Percentiles rank a stretch among this genome's conserved stretches.
Evolutionary conservation across 345 rosid genomes (phyloP).

Genomic region (Citrus sinensis): DNA sequence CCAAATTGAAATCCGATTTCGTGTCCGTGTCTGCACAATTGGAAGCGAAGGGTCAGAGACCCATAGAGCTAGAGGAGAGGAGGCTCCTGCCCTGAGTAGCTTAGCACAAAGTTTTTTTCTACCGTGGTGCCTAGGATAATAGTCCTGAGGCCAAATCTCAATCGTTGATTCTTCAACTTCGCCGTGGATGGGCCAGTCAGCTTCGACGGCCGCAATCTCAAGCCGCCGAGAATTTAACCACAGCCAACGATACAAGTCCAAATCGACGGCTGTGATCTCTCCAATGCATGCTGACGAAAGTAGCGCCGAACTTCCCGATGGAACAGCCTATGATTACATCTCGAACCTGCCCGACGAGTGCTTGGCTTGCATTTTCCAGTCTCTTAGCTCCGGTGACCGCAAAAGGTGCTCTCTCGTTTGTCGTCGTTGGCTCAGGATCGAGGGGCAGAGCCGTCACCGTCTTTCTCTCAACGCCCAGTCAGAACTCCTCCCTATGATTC

Average conservation of each 20-base stretch:
- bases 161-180: slow-evolving; percentile 5
- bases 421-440: slow-evolving; percentile 67
- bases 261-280: slow-evolving; percentile 25
- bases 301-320: slow-evolving; percentile 4
- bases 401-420: slow-evolving; percentile 68
- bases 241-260: slow-evolving; percentile 33
- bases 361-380: slow-evolving; percentile 72
- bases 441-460: slow-evolving; percentile 85
- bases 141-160: not conserved
- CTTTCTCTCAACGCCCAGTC: slow-evolving; percentile 69
- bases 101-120: not conserved
- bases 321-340: slow-evolving; percentile 38
- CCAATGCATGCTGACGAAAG: slow-evolving; percentile 32
- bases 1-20: slow-evolving; percentile 39
- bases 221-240: slow-evolving; percentile 35
- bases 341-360: slow-evolving; percentile 80
- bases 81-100: not conserved
- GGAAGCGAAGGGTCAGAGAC: not conserved
- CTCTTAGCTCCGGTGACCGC: slow-evolving; percentile 55
- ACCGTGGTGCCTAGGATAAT: slow-evolving; percentile 4
- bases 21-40: slow-evolving; percentile 30
- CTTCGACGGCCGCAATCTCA: slow-evolving; percentile 49
- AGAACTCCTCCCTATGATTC: slow-evolving; percentile 51
- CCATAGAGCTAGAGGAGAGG: not conserved
- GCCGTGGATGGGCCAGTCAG: slow-evolving; percentile 74